Evolutionary conservation across 2,329 filamentous ascomycete species (phyloP), one percentile per base, ranked within the genome.

Genomic region (Albophoma yamanashiensis): DNA sequence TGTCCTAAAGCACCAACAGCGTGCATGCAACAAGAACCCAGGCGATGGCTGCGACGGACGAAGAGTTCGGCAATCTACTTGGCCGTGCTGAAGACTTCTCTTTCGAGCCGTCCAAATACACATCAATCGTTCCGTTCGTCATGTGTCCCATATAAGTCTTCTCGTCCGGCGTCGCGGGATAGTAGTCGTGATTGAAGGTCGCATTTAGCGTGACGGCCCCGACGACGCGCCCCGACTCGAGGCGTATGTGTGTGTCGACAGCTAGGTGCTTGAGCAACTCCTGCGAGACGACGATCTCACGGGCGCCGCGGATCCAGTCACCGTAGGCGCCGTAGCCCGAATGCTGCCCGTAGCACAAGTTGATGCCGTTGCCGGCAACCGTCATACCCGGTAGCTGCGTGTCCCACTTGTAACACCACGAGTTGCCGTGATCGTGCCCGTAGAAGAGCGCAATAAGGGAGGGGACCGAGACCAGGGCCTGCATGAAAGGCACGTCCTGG

Each of bases 241-340:
- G 73, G 2, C 83, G 76, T 45, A 87, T 82, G 79, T 84, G 88
- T 0, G 83, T 87, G 39, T 85, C 76, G 0, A 83, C 70, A 43
- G 77, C 76, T 20, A 73, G 64, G 8, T 66, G 66, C 1, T 52
- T 50, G n/a, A 83, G 66, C 31, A 70, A 69, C 1, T 73, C 67
- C 45, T 80, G 73, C 1, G 76, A 72, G 1, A 87, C 64, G 2
- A 76, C 64, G 15, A 88, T 72, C 65, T 87, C 81, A 1, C 85
- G 75, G 5, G 79, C 78, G 1, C 87, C 87, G 0, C 87, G 79
- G 12, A 80, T 79, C 82, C 82, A 88, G 56, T 77, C 76, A 0
- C 86, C 84, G 64, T 90, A 90, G 0, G 88, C 87, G 0, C 87
- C 88, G 60, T 89, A 89, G 0, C 88, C 87, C 0, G 84, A 80